A percentile compares a stretch with the other conserved stretches of the same genome.
Evolutionary conservation across 1,284 basidiomycete genomes (phyloP).

Genomic region (Tilletia caries): DNA sequence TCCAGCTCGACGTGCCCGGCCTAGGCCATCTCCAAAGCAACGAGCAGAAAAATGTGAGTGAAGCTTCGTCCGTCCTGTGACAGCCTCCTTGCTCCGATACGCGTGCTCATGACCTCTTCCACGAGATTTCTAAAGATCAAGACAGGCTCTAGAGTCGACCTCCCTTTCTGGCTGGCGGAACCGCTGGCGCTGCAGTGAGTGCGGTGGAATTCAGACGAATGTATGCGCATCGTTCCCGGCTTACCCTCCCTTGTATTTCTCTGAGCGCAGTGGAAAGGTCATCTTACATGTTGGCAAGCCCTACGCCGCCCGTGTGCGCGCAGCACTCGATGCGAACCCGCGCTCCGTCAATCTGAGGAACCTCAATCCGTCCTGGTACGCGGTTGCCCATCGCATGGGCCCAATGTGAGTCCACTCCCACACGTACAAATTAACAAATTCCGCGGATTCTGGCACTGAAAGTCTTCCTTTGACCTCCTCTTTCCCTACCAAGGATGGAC

Average conservation of each 20-base stretch:
- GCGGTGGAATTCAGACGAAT: neutral
- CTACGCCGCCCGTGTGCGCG: slow-evolving; percentile 40
- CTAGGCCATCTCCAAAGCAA: slow-evolving; percentile 44
- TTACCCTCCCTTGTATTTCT: neutral
- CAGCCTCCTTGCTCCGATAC: no score
- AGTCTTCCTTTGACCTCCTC: neutral
- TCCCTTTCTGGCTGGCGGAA: slow-evolving; percentile 51
- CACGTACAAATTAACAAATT: no score
- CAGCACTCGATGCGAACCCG: slow-evolving; percentile 45
- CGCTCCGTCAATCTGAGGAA: slow-evolving; percentile 41
- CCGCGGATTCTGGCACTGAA: neutral
- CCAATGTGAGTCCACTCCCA: slow-evolving; percentile 29
- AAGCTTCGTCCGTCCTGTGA: no score
- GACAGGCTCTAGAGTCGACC: slow-evolving; percentile 36
- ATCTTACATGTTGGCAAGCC: slow-evolving; percentile 43
- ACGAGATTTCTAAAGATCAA: slow-evolving; percentile 23
- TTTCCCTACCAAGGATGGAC: slow-evolving; percentile 29
- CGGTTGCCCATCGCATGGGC: slow-evolving; percentile 43
- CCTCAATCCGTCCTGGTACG: slow-evolving; percentile 48
- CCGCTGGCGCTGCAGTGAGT: slow-evolving; percentile 45
- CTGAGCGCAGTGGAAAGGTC: slow-evolving; percentile 41
- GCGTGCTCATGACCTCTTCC: neutral
- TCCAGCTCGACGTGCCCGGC: slow-evolving; percentile 46
- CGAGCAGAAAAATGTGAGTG: slow-evolving; percentile 30
- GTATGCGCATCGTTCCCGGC: neutral